phyloP scores from a whole-genome alignment of 495 filamentous ascomycete species.

The Symbiotaphrina buchneri region DNA sequence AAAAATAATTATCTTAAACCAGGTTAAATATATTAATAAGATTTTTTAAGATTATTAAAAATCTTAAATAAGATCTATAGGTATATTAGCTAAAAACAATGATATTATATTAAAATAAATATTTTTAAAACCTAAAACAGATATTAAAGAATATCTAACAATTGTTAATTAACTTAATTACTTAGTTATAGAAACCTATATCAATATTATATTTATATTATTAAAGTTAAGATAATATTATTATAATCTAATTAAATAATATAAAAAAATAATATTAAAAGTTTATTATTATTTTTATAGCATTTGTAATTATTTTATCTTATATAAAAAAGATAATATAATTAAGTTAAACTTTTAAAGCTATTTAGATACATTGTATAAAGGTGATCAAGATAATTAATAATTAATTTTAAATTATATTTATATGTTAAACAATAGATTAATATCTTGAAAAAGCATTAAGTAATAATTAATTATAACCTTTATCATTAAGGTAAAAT shows the following conservation, averaged over 20 bases:
- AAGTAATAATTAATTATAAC: not conserved
- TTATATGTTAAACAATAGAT: not conserved
- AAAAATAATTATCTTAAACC: conserved; percentile 1
- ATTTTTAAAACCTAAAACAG: too few relatives aligned
- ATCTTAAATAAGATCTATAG: too few relatives aligned
- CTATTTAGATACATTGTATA: conserved; percentile 5
- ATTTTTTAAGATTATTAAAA: conserved; percentile 1
- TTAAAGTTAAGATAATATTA: conserved; percentile 3
- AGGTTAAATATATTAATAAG: conserved; percentile 3
- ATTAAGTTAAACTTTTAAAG: not conserved
- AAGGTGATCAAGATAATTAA: not conserved
- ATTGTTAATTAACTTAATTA: too few relatives aligned
- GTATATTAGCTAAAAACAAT: too few relatives aligned
- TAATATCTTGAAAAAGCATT: conserved; percentile 3
- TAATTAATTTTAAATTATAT: conserved; percentile 1
- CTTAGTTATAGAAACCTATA: not conserved
- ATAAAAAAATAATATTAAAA: conserved; percentile 3
- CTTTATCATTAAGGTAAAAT: conserved; percentile 1
- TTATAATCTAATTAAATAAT: not conserved
- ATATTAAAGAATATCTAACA: too few relatives aligned
- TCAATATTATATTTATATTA: not conserved
- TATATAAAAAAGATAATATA: not conserved
- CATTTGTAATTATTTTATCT: not conserved
- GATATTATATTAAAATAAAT: too few relatives aligned
- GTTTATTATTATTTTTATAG: conserved; percentile 7